Conservation (phyloP, 495 filamentous ascomycete species). For the Viridothelium virens region DNA sequence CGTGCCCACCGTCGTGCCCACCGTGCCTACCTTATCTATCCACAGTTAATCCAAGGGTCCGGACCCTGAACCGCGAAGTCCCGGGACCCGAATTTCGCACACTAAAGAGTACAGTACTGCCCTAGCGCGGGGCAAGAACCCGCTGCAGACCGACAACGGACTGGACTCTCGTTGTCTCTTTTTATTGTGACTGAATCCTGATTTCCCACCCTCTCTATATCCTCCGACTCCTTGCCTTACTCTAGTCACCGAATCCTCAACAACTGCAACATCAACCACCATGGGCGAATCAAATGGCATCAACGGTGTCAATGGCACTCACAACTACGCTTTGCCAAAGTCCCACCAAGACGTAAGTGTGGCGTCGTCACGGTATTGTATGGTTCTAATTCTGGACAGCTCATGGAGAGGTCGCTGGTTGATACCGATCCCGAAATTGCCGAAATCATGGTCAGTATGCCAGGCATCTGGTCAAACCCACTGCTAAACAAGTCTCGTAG, state of each 20-base stretch:
- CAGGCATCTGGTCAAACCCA: neutral
- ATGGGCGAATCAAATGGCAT: slow-evolving; percentile 20
- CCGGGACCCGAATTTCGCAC: no score
- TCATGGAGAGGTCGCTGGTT: slow-evolving; percentile 81
- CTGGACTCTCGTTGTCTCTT: no score
- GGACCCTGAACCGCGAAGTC: no score
- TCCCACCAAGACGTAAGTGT: slow-evolving; percentile 76
- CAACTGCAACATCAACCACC: neutral
- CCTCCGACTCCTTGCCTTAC: neutral
- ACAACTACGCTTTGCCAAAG: slow-evolving; percentile 75
- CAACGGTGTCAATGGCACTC: slow-evolving; percentile 2
- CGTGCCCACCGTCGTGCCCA: no score
- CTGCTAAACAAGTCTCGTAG: slow-evolving; percentile 39
- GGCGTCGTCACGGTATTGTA: slow-evolving; percentile 13
- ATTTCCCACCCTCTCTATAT: neutral
- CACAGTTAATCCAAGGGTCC: no score
- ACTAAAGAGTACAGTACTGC: no score
- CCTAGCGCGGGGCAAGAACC: no score
- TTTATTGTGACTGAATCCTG: no score
- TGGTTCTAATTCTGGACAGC: slow-evolving; percentile 45
- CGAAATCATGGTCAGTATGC: slow-evolving; percentile 67
- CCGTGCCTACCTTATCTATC: no score
- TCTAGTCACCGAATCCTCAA: neutral
- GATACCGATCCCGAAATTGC: slow-evolving; percentile 87
- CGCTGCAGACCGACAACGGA: no score